Base-by-base conservation (phyloP, 768 basidiomycete species). In the Mycena maculata region DNA sequence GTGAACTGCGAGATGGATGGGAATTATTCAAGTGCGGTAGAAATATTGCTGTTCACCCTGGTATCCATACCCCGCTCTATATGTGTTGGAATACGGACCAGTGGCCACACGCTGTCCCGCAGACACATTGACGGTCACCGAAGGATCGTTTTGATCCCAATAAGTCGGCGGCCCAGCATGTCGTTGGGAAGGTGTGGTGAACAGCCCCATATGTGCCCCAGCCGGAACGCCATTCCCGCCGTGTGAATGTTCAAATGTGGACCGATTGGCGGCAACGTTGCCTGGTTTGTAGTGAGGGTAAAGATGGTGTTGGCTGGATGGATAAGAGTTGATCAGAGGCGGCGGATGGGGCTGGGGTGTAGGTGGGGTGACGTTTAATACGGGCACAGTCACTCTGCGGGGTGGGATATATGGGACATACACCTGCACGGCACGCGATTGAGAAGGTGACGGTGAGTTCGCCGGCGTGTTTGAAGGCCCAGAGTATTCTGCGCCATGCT, bases 81-180 rank as follows among this genome's bases (percentile, higher is more conserved):
- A n/a, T n/a, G n/a, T n/a, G n/a, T n/a, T n/a, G n/a, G n/a, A n/a
- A n/a, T n/a, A n/a, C n/a, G n/a, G n/a, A n/a, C n/a, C n/a, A n/a
- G n/a, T n/a, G n/a, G n/a, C 13, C 33, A 36, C 42, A 44, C 4
- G 42, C 15, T 7, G 7, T 20, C 7, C n/a, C n/a, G n/a, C 20
- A 20, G 42, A 20, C 42, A n/a, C 12, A 22, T 44, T n/a, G 18
- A n/a, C 42, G n/a, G 20, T 22, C 42, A 27, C 9, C 13, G 28
- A 52, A 9, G 49, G 30, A 52, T 33, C n/a, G 30, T 52, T 52
- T 30, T 52, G 49, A 52, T 52, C 49, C 49, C 30, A 33, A 31
- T 52, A 31, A 16, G 9, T 8, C n/a, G 30, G 8, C 20, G 49
- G 42, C 12, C 7, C 42, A 22, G n/a, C n/a, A 4, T 44, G n/a